phyloP scores from a whole-genome alignment of 495 filamentous ascomycete species.

The Xylaria sp. region DNA sequence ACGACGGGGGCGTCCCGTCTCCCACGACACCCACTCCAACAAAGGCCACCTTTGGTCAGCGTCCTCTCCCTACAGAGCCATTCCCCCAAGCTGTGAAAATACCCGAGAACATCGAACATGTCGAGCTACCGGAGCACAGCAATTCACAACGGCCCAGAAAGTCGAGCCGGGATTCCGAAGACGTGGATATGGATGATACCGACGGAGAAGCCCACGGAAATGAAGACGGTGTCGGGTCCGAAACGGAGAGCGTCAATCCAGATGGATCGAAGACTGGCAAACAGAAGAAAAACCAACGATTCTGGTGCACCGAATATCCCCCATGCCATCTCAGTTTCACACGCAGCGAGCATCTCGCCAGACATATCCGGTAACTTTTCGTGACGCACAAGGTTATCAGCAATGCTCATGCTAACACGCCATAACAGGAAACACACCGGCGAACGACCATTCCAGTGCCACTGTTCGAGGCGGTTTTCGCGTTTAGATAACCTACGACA shows the following conservation, averaged over 20 bases:
- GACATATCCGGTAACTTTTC: constrained; percentile 79
- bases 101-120: constrained; percentile 51
- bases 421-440: constrained; percentile 88
- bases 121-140: constrained; percentile 53
- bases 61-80: constrained; percentile 65
- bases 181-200: constrained; percentile 78
- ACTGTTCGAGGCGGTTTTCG: constrained; percentile 95
- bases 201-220: constrained; percentile 57
- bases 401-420: constrained; percentile 37
- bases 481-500: constrained; percentile 94
- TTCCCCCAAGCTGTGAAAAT: constrained; percentile 60
- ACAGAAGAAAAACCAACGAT: constrained; percentile 96
- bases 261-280: constrained; percentile 73
- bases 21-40: constrained; percentile 71
- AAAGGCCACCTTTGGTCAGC: constrained; percentile 65
- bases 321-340: constrained; percentile 96
- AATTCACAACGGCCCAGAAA: constrained; percentile 68
- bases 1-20: constrained; percentile 65
- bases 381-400: background rate
- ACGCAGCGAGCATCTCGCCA: constrained; percentile 91
- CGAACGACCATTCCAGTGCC: constrained; percentile 96
- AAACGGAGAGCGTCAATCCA: constrained; percentile 73
- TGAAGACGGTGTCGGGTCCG: constrained; percentile 73
- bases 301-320: constrained; percentile 97
- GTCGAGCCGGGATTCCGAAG: constrained; percentile 70